Percentiles rank a stretch among this genome's conserved stretches.
Conservation (phyloP, 2,329 filamentous ascomycete genomes). For the Pestalotiopsis sp. region DNA sequence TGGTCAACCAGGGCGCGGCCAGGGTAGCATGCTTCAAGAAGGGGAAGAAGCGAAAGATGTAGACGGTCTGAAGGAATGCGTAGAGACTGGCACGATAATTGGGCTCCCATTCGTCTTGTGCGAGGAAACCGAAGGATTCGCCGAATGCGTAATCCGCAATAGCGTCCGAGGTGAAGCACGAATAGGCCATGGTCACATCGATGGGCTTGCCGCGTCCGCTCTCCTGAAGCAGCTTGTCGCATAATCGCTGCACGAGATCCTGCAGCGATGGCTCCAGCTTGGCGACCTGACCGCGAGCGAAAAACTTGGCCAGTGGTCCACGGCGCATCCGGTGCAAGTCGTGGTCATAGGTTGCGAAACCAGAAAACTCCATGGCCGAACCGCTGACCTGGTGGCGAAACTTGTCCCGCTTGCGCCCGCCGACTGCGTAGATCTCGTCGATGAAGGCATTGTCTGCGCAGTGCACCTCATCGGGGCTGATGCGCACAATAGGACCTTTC, state of each 20-base stretch:
- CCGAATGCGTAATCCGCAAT: constrained; percentile 42
- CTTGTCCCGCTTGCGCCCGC: constrained; percentile 27
- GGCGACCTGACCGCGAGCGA: constrained; percentile 29
- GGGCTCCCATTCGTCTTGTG: constrained; percentile 37
- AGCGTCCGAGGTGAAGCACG: constrained; percentile 41
- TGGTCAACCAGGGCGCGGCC: constrained; percentile 17
- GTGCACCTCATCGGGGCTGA: constrained; percentile 42
- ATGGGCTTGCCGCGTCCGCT: constrained; percentile 26
- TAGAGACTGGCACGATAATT: constrained; percentile 31
- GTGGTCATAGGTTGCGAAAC: constrained; percentile 27
- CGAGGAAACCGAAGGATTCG: constrained; percentile 35
- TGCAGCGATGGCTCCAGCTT: constrained; percentile 22
- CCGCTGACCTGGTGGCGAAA: constrained; percentile 20
- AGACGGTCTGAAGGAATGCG: constrained; percentile 22
- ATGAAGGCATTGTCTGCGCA: constrained; percentile 37
- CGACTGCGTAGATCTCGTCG: constrained; percentile 40
- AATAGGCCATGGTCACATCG: constrained; percentile 38
- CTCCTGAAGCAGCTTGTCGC: constrained; percentile 32
- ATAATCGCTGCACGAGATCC: constrained; percentile 19
- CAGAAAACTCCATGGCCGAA: constrained; percentile 23
- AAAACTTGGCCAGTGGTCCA: constrained; percentile 34
- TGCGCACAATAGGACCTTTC: constrained; percentile 37
- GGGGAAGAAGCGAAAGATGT: constrained; percentile 28
- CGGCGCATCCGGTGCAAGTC: constrained; percentile 36
- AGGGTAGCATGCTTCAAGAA: constrained; percentile 19